Conservation (phyloP, 2,329 filamentous ascomycete species). For the Metarhizium rileyi region DNA sequence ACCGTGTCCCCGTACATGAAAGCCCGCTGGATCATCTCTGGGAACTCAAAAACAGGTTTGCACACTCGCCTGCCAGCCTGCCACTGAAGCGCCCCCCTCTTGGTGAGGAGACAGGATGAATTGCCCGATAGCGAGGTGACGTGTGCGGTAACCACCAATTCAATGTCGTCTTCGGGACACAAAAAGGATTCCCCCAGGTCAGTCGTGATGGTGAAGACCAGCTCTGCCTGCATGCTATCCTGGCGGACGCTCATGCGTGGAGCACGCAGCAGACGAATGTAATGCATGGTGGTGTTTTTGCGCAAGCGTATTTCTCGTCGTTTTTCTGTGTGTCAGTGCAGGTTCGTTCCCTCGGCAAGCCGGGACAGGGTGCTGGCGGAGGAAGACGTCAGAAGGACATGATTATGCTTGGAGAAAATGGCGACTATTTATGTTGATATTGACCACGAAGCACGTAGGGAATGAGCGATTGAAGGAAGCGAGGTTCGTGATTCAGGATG, state of each 20-base stretch:
- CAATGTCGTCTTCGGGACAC: slow-evolving; percentile 32
- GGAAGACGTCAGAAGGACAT: neutral
- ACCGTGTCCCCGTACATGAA: slow-evolving; percentile 16
- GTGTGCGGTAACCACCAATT: slow-evolving; percentile 28
- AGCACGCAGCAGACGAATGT: slow-evolving; percentile 43
- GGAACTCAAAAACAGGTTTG: slow-evolving; percentile 23
- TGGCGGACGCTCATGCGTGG: slow-evolving; percentile 26
- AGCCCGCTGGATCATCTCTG: slow-evolving; percentile 16
- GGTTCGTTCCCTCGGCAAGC: neutral
- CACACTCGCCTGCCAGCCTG: slow-evolving; percentile 29
- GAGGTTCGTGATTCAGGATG: neutral
- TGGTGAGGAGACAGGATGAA: slow-evolving; percentile 16
- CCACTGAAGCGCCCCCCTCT: slow-evolving; percentile 19
- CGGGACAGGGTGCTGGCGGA: neutral
- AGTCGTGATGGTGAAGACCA: slow-evolving; percentile 46
- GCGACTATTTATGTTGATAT: neutral
- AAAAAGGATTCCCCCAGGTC: slow-evolving; percentile 48
- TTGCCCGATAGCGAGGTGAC: slow-evolving; percentile 10
- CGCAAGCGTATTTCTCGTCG: neutral
- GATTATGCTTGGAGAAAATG: neutral
- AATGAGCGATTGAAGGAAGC: neutral
- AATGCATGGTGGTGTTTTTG: slow-evolving; percentile 37
- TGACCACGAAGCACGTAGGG: neutral
- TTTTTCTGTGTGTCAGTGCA: neutral
- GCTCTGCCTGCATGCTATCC: slow-evolving; percentile 22